Percentiles rank a stretch among this genome's conserved stretches.
phyloP scores from a whole-genome alignment of 176 grass and related monocot species.

The Triticum turgidum region DNA sequence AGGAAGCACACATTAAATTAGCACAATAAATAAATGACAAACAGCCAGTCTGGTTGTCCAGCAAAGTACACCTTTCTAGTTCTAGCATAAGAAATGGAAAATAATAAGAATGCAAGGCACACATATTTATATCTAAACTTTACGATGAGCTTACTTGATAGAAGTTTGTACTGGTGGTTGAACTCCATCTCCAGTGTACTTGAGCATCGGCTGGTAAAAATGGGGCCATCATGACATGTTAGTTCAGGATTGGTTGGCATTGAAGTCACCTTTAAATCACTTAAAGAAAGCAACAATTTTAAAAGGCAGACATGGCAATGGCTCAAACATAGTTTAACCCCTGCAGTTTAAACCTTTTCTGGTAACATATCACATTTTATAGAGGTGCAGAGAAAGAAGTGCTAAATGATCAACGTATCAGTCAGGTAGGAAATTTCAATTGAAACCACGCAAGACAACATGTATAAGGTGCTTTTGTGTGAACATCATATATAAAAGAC shows the following conservation, averaged over 20 bases:
- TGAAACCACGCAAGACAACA: neutral
- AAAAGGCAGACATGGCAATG: neutral
- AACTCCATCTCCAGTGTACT: constrained; percentile 27
- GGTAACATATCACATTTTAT: constrained; percentile 8
- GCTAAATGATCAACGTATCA: neutral
- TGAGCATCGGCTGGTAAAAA: constrained; percentile 48
- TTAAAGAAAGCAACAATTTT: neutral
- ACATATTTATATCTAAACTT: neutral
- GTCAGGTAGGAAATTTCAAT: neutral
- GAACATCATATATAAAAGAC: neutral
- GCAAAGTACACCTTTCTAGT: constrained; percentile 6
- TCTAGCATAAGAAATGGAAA: neutral
- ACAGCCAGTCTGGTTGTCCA: neutral
- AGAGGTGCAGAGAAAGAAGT: neutral
- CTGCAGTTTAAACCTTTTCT: neutral
- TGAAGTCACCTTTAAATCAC: constrained; percentile 2
- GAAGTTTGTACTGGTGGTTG: constrained; percentile 28
- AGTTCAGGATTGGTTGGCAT: constrained; percentile 22
- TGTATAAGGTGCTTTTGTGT: neutral
- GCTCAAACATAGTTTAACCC: neutral
- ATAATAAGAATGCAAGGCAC: neutral
- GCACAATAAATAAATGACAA: neutral
- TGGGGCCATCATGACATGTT: neutral
- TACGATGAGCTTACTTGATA: constrained; percentile 43
- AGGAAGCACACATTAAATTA: neutral